phyloP scores from a whole-genome alignment of 352 stramenopile species.

The Globisporangium cederbergense region DNA sequence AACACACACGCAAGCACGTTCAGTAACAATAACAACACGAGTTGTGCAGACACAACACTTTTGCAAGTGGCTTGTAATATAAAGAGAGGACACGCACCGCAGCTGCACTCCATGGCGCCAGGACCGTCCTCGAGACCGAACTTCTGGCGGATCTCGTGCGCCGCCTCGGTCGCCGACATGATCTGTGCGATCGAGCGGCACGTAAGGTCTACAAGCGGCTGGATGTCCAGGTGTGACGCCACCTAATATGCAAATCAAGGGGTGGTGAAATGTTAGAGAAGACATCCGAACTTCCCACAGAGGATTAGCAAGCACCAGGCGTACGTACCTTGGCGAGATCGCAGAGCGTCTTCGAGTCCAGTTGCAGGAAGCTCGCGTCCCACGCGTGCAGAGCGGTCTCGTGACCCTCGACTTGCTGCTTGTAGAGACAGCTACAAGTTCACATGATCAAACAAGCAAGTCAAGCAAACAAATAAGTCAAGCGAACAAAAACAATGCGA shows the following conservation, averaged over 20 bases:
- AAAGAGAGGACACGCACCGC: conserved; percentile 24
- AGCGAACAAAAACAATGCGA: background rate
- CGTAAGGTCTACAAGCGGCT: conserved; percentile 75
- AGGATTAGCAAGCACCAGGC: too few relatives aligned
- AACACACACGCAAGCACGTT: background rate
- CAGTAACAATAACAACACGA: background rate
- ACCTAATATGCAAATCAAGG: conserved; percentile 24
- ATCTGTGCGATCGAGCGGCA: conserved; percentile 81
- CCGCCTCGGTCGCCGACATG: conserved; percentile 77
- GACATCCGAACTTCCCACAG: background rate
- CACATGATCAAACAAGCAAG: conserved; percentile 1
- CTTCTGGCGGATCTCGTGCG: conserved; percentile 72
- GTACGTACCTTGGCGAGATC: conserved; percentile 51
- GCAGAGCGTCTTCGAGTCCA: conserved; percentile 77
- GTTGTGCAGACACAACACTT: background rate
- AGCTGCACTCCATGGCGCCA: conserved; percentile 42
- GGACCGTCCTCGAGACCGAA: conserved; percentile 63
- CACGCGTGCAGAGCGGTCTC: conserved; percentile 56
- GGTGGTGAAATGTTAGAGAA: background rate
- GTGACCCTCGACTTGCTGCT: conserved; percentile 65
- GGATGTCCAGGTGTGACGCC: conserved; percentile 77
- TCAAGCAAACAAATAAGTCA: background rate
- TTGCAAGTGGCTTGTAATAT: background rate
- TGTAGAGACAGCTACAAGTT: conserved; percentile 59
- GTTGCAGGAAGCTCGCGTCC: conserved; percentile 63